phyloP scores from a whole-genome alignment of 805 yeast species.

The Jamesozyma gamospora region DNA sequence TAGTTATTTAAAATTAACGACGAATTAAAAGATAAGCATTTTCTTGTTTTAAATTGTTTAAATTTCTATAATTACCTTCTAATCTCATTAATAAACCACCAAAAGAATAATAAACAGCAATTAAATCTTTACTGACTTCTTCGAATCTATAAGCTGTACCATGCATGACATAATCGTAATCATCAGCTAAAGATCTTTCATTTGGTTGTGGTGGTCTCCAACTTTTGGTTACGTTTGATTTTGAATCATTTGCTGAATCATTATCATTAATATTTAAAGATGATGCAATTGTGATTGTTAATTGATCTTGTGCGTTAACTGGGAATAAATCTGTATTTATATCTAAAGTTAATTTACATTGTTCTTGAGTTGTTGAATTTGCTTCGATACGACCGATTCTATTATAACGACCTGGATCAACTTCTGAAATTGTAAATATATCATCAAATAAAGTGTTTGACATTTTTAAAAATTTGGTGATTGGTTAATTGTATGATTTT shows the following conservation, averaged over 20 bases:
- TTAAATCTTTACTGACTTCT: constrained; percentile 56
- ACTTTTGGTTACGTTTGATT: constrained; percentile 27
- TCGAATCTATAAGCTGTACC: constrained; percentile 96
- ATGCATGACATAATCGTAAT: constrained; percentile 95
- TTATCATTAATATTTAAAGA: constrained; percentile 48
- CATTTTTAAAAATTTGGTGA: too few species aligned
- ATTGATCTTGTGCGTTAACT: constrained; percentile 59
- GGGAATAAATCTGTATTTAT: constrained; percentile 90
- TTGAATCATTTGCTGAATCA: constrained; percentile 31
- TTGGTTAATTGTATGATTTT: too few species aligned
- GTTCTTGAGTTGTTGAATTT: constrained; percentile 59
- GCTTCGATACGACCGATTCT: constrained; percentile 85
- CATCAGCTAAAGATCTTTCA: constrained; percentile 85
- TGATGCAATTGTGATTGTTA: constrained; percentile 81
- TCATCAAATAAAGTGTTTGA: constrained; percentile 83
- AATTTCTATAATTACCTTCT: constrained; percentile 88
- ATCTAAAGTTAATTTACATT: constrained; percentile 77
- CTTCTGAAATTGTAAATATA: constrained; percentile 73
- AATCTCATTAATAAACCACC: constrained; percentile 91
- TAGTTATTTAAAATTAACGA: constrained; percentile 22
- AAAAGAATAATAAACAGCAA: constrained; percentile 87
- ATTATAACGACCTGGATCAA: constrained; percentile 85
- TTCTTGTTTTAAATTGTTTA: constrained; percentile 86
- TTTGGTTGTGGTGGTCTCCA: constrained; percentile 62
- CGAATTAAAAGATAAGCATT: constrained; percentile 85